phyloP scores from a whole-genome alignment of 2,329 filamentous ascomycete species.

The Beauveria pseudobassiana region DNA sequence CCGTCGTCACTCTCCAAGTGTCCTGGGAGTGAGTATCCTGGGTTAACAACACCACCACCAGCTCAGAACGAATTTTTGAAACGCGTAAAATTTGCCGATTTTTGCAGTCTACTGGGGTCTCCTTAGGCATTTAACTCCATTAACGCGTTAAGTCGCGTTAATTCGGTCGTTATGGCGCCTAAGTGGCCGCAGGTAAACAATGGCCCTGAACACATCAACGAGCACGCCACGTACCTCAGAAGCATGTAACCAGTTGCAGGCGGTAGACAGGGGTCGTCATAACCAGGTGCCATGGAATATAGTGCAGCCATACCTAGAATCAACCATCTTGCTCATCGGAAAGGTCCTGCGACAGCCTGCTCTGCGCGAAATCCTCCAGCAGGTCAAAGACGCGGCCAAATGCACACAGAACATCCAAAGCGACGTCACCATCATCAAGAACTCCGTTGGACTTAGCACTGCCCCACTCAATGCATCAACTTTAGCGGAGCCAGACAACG shows the following conservation, averaged over 20 bases:
- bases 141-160: not conserved
- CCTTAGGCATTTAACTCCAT: no score
- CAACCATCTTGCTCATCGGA: not conserved
- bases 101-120: no score
- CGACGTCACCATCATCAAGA: conserved; percentile 14
- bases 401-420: conserved; percentile 18
- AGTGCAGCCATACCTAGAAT: no score
- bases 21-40: no score
- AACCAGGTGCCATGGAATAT: no score
- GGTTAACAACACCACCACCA: conserved; percentile 7
- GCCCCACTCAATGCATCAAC: no score
- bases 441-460: no score
- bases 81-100: not conserved
- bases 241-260: conserved; percentile 16
- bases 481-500: no score
- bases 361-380: conserved; percentile 16
- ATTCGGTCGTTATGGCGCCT: not conserved
- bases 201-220: conserved; percentile 14
- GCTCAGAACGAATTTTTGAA: conserved; percentile 8
- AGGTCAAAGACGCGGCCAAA: conserved; percentile 16
- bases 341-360: conserved; percentile 15
- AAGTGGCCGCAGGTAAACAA: not conserved
- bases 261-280: conserved; percentile 6
- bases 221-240: conserved; percentile 16
- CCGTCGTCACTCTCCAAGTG: no score